phyloP scores from a whole-genome alignment of 495 filamentous ascomycete species.

The Endocarpon pusillum region DNA sequence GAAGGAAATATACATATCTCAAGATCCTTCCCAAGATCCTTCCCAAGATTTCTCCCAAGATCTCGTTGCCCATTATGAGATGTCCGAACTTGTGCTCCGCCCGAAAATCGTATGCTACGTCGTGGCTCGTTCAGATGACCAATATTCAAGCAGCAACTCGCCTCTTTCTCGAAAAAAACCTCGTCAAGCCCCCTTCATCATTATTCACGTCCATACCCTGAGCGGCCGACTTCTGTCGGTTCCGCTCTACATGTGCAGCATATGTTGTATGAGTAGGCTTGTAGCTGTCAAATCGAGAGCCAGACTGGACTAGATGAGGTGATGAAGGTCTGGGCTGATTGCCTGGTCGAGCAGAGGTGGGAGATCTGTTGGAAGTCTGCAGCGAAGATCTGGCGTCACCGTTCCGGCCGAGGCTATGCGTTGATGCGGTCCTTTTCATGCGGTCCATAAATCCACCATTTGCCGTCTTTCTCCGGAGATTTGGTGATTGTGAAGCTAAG shows the following conservation, averaged over 20 bases:
- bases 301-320: slow-evolving; percentile 10
- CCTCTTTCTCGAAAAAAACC: slow-evolving; percentile 5
- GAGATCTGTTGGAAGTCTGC: too few relatives aligned
- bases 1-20: too few relatives aligned
- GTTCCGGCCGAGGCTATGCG: slow-evolving; percentile 1
- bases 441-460: slow-evolving; percentile 8
- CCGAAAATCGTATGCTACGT: background rate
- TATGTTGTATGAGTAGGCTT: slow-evolving; percentile 19
- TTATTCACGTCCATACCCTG: slow-evolving; percentile 12
- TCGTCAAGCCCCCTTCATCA: slow-evolving; percentile 6
- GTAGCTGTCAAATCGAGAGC: slow-evolving; percentile 11
- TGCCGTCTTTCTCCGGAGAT: slow-evolving; percentile 35
- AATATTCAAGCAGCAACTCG: background rate
- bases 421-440: slow-evolving; percentile 4
- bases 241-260: slow-evolving; percentile 21
- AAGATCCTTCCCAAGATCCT: too few relatives aligned
- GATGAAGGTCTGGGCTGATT: slow-evolving; percentile 6
- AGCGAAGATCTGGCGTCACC: background rate
- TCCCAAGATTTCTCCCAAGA: too few relatives aligned
- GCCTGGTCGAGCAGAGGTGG: slow-evolving; percentile 10
- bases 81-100: too few relatives aligned
- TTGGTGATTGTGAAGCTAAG: too few relatives aligned
- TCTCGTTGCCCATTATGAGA: too few relatives aligned
- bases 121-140: too few relatives aligned
- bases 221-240: slow-evolving; percentile 7